Percentiles rank a stretch among this genome's conserved stretches.
Conservation (phyloP, 73 alveolate genomes). For the Stentor roeselii region DNA sequence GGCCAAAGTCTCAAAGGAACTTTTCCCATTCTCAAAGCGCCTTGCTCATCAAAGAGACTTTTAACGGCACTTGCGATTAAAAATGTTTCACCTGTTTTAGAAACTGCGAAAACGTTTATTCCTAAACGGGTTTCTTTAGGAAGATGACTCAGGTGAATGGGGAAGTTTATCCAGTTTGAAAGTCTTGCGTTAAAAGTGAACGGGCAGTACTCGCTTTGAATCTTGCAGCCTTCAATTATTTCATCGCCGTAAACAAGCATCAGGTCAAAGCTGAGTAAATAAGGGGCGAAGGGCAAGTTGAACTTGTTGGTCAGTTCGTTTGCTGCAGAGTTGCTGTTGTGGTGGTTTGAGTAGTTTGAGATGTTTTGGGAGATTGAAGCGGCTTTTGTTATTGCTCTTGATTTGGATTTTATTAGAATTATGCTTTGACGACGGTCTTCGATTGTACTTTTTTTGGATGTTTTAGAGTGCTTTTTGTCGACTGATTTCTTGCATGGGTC, state of each 20-base stretch:
- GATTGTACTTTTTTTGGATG: neutral
- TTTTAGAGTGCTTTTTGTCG: neutral
- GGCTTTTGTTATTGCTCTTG: neutral
- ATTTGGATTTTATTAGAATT: slow-evolving; percentile 17
- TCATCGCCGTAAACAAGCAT: slow-evolving; percentile 45
- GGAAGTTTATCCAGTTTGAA: slow-evolving; percentile 26
- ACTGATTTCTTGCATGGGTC: slow-evolving; percentile 27
- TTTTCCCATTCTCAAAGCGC: slow-evolving; percentile 34
- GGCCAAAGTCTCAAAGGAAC: slow-evolving; percentile 48
- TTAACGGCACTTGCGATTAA: slow-evolving; percentile 42
- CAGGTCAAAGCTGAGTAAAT: slow-evolving; percentile 36
- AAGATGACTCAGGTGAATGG: slow-evolving; percentile 42
- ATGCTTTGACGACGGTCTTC: neutral
- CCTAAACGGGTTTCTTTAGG: slow-evolving; percentile 56
- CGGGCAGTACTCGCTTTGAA: slow-evolving; percentile 31
- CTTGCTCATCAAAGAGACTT: slow-evolving; percentile 42
- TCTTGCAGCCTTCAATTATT: slow-evolving; percentile 19
- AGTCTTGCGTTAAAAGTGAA: slow-evolving; percentile 27
- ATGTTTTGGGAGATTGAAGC: too few species aligned
- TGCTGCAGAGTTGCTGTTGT: neutral
- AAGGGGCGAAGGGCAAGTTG: slow-evolving; percentile 39
- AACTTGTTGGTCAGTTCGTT: neutral
- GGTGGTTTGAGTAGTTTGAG: slow-evolving; percentile 27
- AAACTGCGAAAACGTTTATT: slow-evolving; percentile 38
- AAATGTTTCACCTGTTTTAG: slow-evolving; percentile 21